phyloP scores from a whole-genome alignment of 2,329 filamentous ascomycete genomes.

The Coniella lustricola region DNA sequence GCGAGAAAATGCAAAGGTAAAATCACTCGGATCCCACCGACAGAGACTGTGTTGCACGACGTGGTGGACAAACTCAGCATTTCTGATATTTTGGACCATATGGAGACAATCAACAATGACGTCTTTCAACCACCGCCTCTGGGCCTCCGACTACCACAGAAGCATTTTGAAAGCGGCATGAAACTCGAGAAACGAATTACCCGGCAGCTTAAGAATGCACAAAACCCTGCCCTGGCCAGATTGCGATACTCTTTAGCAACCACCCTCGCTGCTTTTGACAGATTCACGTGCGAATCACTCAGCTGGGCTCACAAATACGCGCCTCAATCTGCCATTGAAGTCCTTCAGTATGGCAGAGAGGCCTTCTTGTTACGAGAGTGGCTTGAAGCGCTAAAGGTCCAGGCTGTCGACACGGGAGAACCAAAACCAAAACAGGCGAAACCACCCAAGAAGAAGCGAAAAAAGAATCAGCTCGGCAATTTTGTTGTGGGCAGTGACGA shows the following conservation, averaged over 20 bases:
- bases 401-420: conserved; percentile 61
- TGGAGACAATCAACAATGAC: conserved; percentile 30
- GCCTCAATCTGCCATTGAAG: conserved; percentile 58
- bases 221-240: conserved; percentile 52
- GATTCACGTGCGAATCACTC: conserved; percentile 62
- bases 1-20: conserved; percentile 45
- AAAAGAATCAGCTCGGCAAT: conserved; percentile 67
- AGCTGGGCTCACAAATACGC: conserved; percentile 83
- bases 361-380: conserved; percentile 68
- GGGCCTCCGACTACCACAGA: conserved; percentile 46
- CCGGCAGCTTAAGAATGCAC: conserved; percentile 35
- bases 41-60: conserved; percentile 37
- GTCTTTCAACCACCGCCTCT: conserved; percentile 37
- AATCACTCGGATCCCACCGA: conserved; percentile 30
- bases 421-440: conserved; percentile 26
- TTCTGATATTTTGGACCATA: conserved; percentile 24
- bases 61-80: conserved; percentile 34
- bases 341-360: conserved; percentile 70
- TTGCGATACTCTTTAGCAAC: conserved; percentile 55
- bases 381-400: conserved; percentile 69
- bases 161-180: conserved; percentile 51
- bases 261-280: conserved; percentile 72
- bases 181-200: conserved; percentile 44
- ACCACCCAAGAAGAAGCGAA: conserved; percentile 53
- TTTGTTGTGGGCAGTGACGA: conserved; percentile 75